phyloP scores from a whole-genome alignment of 2,329 filamentous ascomycete species.

The Phyllosticta citriasiana region DNA sequence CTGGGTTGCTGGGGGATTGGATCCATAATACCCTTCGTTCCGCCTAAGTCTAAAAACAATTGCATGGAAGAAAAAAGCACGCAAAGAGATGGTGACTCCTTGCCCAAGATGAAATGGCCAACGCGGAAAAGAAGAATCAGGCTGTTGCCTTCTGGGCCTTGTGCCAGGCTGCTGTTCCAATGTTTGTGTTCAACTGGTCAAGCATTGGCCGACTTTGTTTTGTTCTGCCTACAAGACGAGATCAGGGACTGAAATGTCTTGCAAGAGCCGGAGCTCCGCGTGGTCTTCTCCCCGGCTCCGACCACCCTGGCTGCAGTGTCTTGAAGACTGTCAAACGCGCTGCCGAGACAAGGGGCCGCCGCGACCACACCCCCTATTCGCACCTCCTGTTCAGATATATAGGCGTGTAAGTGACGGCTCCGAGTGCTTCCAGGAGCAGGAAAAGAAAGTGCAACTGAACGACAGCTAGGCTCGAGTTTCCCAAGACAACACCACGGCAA shows the following conservation, averaged over 20 bases:
- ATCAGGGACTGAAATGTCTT: neutral
- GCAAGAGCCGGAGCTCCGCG: neutral
- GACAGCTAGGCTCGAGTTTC: neutral
- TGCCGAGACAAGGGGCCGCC: neutral
- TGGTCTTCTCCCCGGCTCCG: neutral
- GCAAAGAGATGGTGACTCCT: neutral
- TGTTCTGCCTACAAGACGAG: neutral
- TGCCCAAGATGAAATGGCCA: neutral
- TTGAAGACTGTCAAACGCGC: neutral
- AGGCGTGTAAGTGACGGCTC: neutral
- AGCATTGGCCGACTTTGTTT: neutral
- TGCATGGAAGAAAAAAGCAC: neutral
- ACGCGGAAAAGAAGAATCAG: neutral
- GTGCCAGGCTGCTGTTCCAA: neutral
- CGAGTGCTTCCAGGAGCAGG: neutral
- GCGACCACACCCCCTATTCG: neutral
- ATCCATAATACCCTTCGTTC: neutral
- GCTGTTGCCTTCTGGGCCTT: neutral
- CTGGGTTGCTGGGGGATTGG: neutral
- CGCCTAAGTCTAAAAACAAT: neutral
- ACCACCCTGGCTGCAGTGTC: neutral
- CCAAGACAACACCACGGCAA: neutral
- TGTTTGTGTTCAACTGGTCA: neutral
- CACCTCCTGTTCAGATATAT: neutral
- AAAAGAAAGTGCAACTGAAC: neutral